These are phyloP conservation scores for Paraphaeosphaeria sporulosa DNA, from an alignment of 2,329 filamentous ascomycete species.

Conservation along the genomic window DNA sequence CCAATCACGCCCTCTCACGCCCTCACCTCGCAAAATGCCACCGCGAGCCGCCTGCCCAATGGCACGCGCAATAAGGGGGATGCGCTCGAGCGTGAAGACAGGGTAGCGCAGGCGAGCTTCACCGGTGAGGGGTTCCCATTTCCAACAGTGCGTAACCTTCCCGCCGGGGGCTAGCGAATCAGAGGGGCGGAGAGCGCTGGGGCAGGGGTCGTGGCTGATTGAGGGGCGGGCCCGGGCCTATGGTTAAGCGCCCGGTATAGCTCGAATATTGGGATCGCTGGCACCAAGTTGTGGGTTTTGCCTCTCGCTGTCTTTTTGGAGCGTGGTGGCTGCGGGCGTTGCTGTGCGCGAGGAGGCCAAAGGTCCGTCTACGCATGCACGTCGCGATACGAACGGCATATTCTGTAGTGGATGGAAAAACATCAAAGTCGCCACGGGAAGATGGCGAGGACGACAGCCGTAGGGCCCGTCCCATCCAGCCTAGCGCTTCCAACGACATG, in stretches of 20 bases:
- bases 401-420: background rate
- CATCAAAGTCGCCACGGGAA: too few species aligned
- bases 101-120: background rate
- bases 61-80: background rate
- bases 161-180: slow-evolving; percentile 30
- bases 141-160: slow-evolving; percentile 34
- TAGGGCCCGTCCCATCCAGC: background rate
- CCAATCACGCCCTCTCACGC: background rate
- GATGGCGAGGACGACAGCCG: background rate
- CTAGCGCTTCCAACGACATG: slow-evolving; percentile 6
- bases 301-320: too few species aligned
- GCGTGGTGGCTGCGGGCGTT: too few species aligned
- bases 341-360: too few species aligned
- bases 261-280: background rate
- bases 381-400: background rate
- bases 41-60: background rate
- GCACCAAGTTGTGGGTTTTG: too few species aligned
- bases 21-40: background rate
- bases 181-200: slow-evolving; percentile 11
- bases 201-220: slow-evolving; percentile 22
- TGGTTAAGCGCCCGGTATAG: slow-evolving; percentile 29
- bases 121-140: slow-evolving; percentile 3
- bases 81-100: background rate
- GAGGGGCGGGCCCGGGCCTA: slow-evolving; percentile 21
- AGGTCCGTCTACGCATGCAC: background rate